Evolutionary conservation across 2,329 filamentous ascomycete genomes (phyloP).

Genomic region (Colletotrichum zoysiae): DNA sequence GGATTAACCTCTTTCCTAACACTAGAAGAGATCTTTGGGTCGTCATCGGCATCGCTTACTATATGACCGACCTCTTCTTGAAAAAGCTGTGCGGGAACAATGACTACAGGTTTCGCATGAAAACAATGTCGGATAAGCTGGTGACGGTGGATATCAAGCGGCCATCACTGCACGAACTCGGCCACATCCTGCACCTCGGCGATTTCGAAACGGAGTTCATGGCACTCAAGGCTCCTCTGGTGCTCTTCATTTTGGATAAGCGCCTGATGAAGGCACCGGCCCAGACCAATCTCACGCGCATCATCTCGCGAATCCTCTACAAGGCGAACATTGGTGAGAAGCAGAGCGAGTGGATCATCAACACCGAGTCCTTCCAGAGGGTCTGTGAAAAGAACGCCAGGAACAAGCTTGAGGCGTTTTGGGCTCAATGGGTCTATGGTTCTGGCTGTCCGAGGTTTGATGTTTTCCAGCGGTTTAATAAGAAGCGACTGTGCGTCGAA

Average conservation of each 20-base stretch:
- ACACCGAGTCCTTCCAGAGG: slow-evolving; percentile 80
- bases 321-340: slow-evolving; percentile 78
- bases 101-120: slow-evolving; percentile 91
- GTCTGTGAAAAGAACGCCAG: slow-evolving; percentile 91
- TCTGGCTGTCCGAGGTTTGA: slow-evolving; percentile 91
- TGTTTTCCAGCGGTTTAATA: slow-evolving; percentile 93
- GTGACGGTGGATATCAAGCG: slow-evolving; percentile 85
- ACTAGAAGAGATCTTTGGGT: slow-evolving; percentile 88
- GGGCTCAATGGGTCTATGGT: slow-evolving; percentile 91
- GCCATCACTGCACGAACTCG: slow-evolving; percentile 85
- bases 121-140: slow-evolving; percentile 83
- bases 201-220: slow-evolving; percentile 92
- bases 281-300: slow-evolving; percentile 80
- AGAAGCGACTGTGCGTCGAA: slow-evolving; percentile 95
- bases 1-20: slow-evolving; percentile 90
- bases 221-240: slow-evolving; percentile 87
- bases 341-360: slow-evolving; percentile 78
- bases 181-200: slow-evolving; percentile 81
- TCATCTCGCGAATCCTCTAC: slow-evolving; percentile 87
- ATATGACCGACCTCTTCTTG: slow-evolving; percentile 95
- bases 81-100: slow-evolving; percentile 93
- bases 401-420: slow-evolving; percentile 89
- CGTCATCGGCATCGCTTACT: slow-evolving; percentile 89
- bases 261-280: slow-evolving; percentile 85
- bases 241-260: slow-evolving; percentile 94